Evolutionary conservation across 176 grass and related monocot species (phyloP), one percentile per base, ranked within the genome.

Genomic region (Triticum dicoccoides): DNA sequence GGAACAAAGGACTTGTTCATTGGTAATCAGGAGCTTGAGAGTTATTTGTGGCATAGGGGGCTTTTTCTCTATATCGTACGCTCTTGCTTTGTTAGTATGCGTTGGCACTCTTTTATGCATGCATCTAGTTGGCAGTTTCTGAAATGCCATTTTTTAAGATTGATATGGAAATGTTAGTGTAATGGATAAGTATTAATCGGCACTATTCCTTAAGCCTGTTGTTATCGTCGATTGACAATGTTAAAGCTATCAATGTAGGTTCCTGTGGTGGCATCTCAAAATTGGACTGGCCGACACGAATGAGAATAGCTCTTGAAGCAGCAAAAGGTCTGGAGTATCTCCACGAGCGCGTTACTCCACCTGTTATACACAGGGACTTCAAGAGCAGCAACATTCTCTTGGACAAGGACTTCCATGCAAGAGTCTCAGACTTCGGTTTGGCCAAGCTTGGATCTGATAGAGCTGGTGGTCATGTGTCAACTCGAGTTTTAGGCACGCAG

Each of bases 331-430:
- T 99, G 33, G 94, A 99, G 75, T 99, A 96, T 88, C 94, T 99
- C 80, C 97, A 99, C 21, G 97, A 99, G 89, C 94, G 83, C 21
- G 92, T 96, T 51, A 91, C 69, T 72, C 92, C 94, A 65, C 92
- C 97, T 65, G 92, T 99, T 69, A 97, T 99, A 84, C 97, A 99
- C 67, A 91, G 94, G 73, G 94, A 99, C 83, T 96, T 99, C 89
- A 99, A 99, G 89, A 99, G 92, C 87, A 97, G 97, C 89, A 99
- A 99, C 84, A 99, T 99, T 86, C 86, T 99, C 32, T 89, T 99
- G 83, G 97, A 96, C 83, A 91, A 89, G 62, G 90, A 93, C 69
- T 99, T 93, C 73, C 90, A 89, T 87, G 97, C 97, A 77, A 96
- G 93, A 86, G 92, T 99, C 51, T 99, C 94, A 59, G 94, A 99